Base-by-base conservation (phyloP, 371 early-diverging fungal species). In the Mortierella sp. region DNA sequence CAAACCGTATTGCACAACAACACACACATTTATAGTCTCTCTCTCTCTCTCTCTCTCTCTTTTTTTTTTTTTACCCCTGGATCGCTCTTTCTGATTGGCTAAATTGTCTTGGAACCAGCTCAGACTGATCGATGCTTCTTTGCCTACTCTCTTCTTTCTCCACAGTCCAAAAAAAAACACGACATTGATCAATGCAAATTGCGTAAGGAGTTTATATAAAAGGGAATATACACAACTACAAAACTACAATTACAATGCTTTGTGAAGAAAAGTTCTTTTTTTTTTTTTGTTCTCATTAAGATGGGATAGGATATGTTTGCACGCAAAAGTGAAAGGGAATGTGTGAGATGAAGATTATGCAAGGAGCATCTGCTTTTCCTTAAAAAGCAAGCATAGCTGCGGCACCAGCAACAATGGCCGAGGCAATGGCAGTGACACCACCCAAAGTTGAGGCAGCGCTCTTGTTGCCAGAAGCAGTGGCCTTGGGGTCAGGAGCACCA, bases 311-410 rank as follows among this genome's bases (percentile, higher is more conserved):
- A 16, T n/a, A 26, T n/a, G 65, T 56, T 28, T 55, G 65, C 56
- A 57, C 48, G 55, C 58, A 48, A 50, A 26, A 46, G 65, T 47
- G 30, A 57, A 59, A 2, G 37, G 7, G 43, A 43, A 60, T 26
- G 60, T 21, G 47, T 45, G 26, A 1, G 56, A 18, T 16, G 23
- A 7, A 65, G 50, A 37, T 43, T 43, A 56, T 48, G 25, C 55
- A 4, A 50, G 28, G 23, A 37, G 30, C 50, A 47, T 0, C 47
- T 44, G 12, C 19, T 30, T 23, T n/a, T 18, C 45, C 26, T 75
- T 75, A 75, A 52, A 75, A 64, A 52, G 62, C 65, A 25, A 45
- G 28, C 48, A 77, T 21, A 25, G 79, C 79, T 59, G 58, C 69
- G 29, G 66, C 79, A 50, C 68, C 68, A 53, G 67, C 66, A 30